Base-by-base conservation (phyloP, 306 rosid genomes). In the Canavalia gladiata region DNA sequence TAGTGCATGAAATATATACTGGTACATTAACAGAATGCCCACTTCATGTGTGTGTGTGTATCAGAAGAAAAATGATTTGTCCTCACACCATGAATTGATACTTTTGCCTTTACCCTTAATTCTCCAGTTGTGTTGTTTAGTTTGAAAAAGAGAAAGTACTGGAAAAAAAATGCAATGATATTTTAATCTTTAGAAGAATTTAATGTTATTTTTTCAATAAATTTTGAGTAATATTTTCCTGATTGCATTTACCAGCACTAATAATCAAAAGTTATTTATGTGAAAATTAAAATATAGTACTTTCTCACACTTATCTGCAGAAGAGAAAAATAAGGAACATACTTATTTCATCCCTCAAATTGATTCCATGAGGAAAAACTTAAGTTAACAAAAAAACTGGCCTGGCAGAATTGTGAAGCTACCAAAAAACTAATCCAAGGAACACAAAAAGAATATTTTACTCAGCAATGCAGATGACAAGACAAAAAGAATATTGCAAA, bases 311-410 rank as follows among this genome's bases (percentile, higher is more conserved):
- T 58, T 4, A 3, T 5, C 45, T 34, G 43, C 42, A 10, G 51
- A 58, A 68, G 30, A 18, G 60, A 59, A 59, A 33, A 13, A 4
- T 55, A 7, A 8, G 42, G 43, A 49, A 28, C 47, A 7, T 4
- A 41, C 31, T 55, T 9, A 2, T 31, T 11, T 58, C 57, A 13
- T 3, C 54, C 41, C 11, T 58, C 45, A 74, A 31, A 58, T 74
- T 29, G 18, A 43, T 66, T 56, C 35, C 59, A 56, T 12, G 9
- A 66, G 75, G 5, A 68, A 65, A 74, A 82, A 54, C 34, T 55
- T 8, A 46, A 12, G 33, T 39, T 9, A 2, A 6, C 29, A 63
- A 18, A 11, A 70, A 45, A 12, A 2, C 1, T 56, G 39, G 28
- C 30, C 11, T 4, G 42, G 42, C 31, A n/a, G 54, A 67, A 67